Evolutionary conservation across 495 filamentous ascomycete genomes (phyloP), one percentile per base, ranked within the genome.

Genomic region (Ramalina peruviana): DNA sequence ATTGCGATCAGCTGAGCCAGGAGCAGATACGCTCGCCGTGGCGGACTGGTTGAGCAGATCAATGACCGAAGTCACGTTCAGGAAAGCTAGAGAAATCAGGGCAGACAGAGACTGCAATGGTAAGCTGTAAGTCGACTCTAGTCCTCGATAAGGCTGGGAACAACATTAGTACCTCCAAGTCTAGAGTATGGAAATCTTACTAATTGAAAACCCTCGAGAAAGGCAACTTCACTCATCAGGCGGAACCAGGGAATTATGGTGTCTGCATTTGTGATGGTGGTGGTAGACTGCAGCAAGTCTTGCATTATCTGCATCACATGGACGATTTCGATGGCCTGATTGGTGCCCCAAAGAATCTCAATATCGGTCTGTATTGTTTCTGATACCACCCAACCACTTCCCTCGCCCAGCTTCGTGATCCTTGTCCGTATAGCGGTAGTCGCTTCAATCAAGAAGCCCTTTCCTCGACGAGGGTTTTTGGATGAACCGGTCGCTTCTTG

Each of bases 301-400:
- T 93, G 86, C 39, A 88, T 61, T 11, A 87, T 66, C 33, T 87
- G 78, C 68, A 93, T 67, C 37, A 82, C 73, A 58, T 88, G 82
- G 36, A 82, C 67, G 17, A 81, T 72, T 59, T 89, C 84, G 27
- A 80, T 73, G 36, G 87, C 65, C 20, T 75, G 67, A 13, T 70
- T 77, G 43, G 73, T 75, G 15, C 67, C 63, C 82, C 84, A 92
- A 47, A 74, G 66, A 19, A 74, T 62, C 55, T 82, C 77, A 21
- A 79, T 59, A 38, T 77, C 71, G 13, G 73, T 70, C 25, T 60
- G 69, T 39, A 67, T 63, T 45, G 66, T 68, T 48, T 73, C 64
- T 7, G 64, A 56, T 21, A 62, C 59, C 46, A 69, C 60, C 77
- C 78, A 83, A 25, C 70, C 70, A 53, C 69, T 73, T 43, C 73